Conservation (phyloP, 768 basidiomycete species). For the Hypholoma sublateritium region DNA sequence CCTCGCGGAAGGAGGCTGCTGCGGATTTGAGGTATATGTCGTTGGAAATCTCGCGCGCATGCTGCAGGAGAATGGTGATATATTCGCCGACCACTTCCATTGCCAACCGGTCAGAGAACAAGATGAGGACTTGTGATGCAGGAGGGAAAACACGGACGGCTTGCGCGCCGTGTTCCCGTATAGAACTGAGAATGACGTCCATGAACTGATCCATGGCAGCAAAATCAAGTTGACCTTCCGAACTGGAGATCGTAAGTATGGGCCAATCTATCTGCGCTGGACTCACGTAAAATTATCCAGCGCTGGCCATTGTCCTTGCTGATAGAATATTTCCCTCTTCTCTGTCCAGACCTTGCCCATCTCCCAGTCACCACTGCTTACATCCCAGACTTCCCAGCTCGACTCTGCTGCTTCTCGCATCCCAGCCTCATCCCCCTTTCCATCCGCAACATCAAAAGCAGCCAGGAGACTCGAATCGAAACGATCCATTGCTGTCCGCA, state of each 20-base stretch:
- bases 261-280: not conserved
- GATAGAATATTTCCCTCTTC: conserved; percentile 92
- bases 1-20: conserved; percentile 87
- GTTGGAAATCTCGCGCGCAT: conserved; percentile 72
- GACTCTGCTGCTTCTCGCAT: conserved; percentile 85
- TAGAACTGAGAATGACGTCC: conserved; percentile 57
- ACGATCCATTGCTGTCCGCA: conserved; percentile 80
- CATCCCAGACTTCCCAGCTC: conserved; percentile 82
- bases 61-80: conserved; percentile 70
- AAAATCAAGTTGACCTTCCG: conserved; percentile 72
- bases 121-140: conserved; percentile 70
- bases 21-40: conserved; percentile 78
- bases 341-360: conserved; percentile 95
- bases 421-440: conserved; percentile 61
- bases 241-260: conserved; percentile 29
- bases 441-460: conserved; percentile 87
- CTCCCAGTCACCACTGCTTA: conserved; percentile 67
- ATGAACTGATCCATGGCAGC: conserved; percentile 95
- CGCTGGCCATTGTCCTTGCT: conserved; percentile 76
- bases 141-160: conserved; percentile 88
- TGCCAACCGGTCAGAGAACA: conserved; percentile 84
- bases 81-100: conserved; percentile 92
- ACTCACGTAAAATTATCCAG: conserved; percentile 79
- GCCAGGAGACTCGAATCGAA: conserved; percentile 87
- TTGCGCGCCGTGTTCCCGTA: conserved; percentile 73